A percentile compares a stretch with the other conserved stretches of the same genome.
These are phyloP conservation scores for Penicillium sp. DNA, from an alignment of 2,329 filamentous ascomycete genomes.

Conservation along the genomic window DNA sequence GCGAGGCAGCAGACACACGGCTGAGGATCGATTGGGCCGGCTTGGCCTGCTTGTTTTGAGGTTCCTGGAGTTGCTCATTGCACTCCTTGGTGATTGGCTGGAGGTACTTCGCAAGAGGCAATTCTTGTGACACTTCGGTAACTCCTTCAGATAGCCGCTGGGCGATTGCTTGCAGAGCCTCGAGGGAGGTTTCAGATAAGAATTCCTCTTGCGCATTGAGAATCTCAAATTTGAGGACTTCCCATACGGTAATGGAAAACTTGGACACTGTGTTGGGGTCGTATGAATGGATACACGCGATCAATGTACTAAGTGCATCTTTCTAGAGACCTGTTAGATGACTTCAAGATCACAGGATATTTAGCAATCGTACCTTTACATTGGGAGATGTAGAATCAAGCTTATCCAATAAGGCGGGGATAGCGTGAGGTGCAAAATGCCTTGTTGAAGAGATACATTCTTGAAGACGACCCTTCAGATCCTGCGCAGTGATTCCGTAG, in stretches of 20 bases:
- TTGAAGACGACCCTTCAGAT: conserved; percentile 62
- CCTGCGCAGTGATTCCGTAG: conserved; percentile 66
- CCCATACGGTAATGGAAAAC: conserved; percentile 65
- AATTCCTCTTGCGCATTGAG: conserved; percentile 66
- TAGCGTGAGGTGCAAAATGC: conserved; percentile 63
- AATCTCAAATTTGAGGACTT: conserved; percentile 67
- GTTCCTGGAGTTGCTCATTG: conserved; percentile 65
- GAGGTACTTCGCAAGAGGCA: conserved; percentile 53
- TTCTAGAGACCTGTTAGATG: conserved; percentile 41
- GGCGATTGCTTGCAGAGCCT: conserved; percentile 55
- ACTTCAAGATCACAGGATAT: not conserved
- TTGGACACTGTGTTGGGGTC: conserved; percentile 57
- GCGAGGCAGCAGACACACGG: conserved; percentile 54
- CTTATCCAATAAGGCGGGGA: conserved; percentile 66
- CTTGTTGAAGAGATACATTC: conserved; percentile 62
- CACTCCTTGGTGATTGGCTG: conserved; percentile 64
- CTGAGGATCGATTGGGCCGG: conserved; percentile 61
- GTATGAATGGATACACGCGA: conserved; percentile 59
- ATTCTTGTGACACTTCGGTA: conserved; percentile 36
- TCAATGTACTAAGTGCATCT: conserved; percentile 63
- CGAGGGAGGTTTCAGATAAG: conserved; percentile 58
- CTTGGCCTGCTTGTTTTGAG: conserved; percentile 66
- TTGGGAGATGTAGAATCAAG: conserved; percentile 66
- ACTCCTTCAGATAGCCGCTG: conserved; percentile 50
- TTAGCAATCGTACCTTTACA: conserved; percentile 54